Conservation (phyloP, 306 rosid genomes). For the Glycine soja region DNA sequence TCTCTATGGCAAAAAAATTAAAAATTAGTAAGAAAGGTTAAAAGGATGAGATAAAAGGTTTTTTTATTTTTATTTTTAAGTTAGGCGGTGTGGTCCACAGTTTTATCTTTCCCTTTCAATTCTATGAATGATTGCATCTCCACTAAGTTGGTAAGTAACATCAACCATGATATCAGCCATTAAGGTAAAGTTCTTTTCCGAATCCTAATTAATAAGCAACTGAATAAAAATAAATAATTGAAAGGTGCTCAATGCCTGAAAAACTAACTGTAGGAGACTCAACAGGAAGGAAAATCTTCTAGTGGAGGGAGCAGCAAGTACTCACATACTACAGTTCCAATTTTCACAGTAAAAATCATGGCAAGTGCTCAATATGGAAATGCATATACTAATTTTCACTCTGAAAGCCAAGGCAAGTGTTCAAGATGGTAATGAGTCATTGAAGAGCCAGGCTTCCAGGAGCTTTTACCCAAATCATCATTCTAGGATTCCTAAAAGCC, state of each 20-base stretch:
- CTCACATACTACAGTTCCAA: not conserved
- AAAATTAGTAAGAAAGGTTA: too few relatives aligned
- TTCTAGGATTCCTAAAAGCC: too few relatives aligned
- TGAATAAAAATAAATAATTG: not conserved
- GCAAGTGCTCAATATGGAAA: not conserved
- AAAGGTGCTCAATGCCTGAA: not conserved
- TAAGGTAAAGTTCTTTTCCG: not conserved
- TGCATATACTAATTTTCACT: too few relatives aligned
- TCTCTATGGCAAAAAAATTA: too few relatives aligned
- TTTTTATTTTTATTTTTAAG: too few relatives aligned
- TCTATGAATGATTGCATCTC: constrained; percentile 11
- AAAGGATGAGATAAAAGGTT: not conserved
- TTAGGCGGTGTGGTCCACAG: not conserved
- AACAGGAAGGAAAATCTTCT: not conserved
- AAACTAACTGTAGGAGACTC: not conserved
- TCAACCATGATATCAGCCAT: constrained; percentile 13
- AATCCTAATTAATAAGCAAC: not conserved
- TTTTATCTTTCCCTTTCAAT: not conserved
- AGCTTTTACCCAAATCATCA: too few relatives aligned
- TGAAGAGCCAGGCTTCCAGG: too few relatives aligned
- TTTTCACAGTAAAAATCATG: not conserved
- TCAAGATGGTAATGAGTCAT: too few relatives aligned
- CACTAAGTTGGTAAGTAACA: constrained; percentile 9
- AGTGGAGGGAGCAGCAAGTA: not conserved
- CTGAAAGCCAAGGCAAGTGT: too few relatives aligned